A percentile compares a stretch with the other conserved stretches of the same genome.
phyloP scores from a whole-genome alignment of 805 yeast species.

The Candida boidinii region DNA sequence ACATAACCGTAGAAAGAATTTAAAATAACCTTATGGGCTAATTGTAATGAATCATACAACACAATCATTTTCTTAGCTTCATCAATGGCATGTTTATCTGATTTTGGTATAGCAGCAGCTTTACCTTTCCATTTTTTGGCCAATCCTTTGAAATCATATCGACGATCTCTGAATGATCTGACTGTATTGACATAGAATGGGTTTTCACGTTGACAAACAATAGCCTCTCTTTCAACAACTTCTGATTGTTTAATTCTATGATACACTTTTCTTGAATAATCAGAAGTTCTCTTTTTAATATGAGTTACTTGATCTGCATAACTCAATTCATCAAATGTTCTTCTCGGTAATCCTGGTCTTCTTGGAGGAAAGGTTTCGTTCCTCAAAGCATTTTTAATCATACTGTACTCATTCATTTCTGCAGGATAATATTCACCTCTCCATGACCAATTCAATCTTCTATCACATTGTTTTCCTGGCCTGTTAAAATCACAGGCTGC shows the following conservation, averaged over 20 bases:
- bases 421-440: conserved; percentile 95
- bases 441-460: conserved; percentile 95
- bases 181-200: conserved; percentile 96
- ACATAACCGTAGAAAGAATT: conserved; percentile 97
- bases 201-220: conserved; percentile 94
- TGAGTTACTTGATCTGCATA: conserved; percentile 69
- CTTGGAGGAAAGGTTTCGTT: conserved; percentile 67
- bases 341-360: conserved; percentile 44
- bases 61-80: conserved; percentile 94
- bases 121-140: conserved; percentile 94
- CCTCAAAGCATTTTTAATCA: conserved; percentile 78
- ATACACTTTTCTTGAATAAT: conserved; percentile 79
- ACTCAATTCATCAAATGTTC: conserved; percentile 68
- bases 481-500: conserved; percentile 96
- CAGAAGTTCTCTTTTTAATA: conserved; percentile 70
- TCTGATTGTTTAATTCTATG: conserved; percentile 75
- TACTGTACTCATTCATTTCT: conserved; percentile 79
- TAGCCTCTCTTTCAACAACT: conserved; percentile 82
- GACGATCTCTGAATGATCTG: conserved; percentile 86
- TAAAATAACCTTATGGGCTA: conserved; percentile 94
- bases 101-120: conserved; percentile 40
- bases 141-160: conserved; percentile 89
- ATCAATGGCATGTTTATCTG: conserved; percentile 58
- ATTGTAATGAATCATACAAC: conserved; percentile 86
- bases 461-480: conserved; percentile 89